phyloP scores from a whole-genome alignment of 2,329 filamentous ascomycete species.

The Ophiosphaerella narmari region DNA sequence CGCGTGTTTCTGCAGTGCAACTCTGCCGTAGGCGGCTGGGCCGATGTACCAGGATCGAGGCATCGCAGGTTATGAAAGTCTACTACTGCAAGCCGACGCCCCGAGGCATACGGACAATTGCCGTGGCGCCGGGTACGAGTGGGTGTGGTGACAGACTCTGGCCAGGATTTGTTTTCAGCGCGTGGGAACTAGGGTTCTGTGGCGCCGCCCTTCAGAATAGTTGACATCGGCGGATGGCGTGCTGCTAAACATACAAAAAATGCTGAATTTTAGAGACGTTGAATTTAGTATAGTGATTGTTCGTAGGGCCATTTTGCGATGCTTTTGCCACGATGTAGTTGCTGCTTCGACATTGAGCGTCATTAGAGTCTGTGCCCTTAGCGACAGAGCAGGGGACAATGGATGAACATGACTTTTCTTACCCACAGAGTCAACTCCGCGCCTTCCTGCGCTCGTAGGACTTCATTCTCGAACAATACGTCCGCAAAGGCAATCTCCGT shows the following conservation, averaged over 20 bases:
- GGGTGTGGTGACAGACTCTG: slow-evolving; percentile 9
- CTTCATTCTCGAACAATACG: too few relatives aligned
- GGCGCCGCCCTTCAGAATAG: not conserved
- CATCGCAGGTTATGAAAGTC: slow-evolving; percentile 2
- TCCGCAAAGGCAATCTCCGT: too few relatives aligned
- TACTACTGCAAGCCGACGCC: slow-evolving; percentile 11
- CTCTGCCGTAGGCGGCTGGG: slow-evolving; percentile 6
- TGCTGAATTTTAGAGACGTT: too few relatives aligned
- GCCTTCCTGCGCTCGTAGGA: too few relatives aligned
- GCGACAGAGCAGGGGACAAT: too few relatives aligned
- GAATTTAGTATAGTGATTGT: too few relatives aligned
- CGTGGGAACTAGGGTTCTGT: not conserved
- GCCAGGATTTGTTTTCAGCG: not conserved
- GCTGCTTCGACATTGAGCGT: too few relatives aligned
- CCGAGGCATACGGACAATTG: slow-evolving; percentile 14
- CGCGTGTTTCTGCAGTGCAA: slow-evolving; percentile 4
- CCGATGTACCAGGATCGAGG: slow-evolving; percentile 8
- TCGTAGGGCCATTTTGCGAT: too few relatives aligned
- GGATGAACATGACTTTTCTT: too few relatives aligned
- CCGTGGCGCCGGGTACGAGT: slow-evolving; percentile 12
- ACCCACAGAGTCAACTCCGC: too few relatives aligned
- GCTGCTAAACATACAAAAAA: not conserved
- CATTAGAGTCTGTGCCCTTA: too few relatives aligned
- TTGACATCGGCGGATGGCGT: not conserved
- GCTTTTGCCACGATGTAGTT: too few relatives aligned